Evolutionary conservation across 1,284 basidiomycete species (phyloP), one percentile per base, ranked within the genome.

Genomic region (Gomphus sp.): DNA sequence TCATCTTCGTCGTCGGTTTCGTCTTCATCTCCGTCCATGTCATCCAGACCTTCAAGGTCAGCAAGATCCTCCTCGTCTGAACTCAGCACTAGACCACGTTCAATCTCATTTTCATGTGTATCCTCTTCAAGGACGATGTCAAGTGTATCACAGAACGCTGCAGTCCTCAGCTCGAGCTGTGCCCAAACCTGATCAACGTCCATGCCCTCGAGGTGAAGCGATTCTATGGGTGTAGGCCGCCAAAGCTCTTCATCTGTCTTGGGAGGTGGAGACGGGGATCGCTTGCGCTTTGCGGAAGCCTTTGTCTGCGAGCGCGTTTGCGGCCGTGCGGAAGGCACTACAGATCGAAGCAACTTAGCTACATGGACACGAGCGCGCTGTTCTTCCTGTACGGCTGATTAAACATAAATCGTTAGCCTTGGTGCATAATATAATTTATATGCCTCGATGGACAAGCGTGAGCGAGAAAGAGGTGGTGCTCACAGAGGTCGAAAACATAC

Each of bases 121-220:
- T 71, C 71, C 2, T 62, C 64, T 2, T 63, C 63, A 1, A 88
- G 71, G 34, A 78, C 77, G 55, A 77, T 74, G 43, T 82, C 78
- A 49, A 91, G 73, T 61, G 86, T 77, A 55, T 81, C 77, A 63
- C 87, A 89, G 28, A 91, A 71, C 56, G 76, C 80, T 63, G 82
- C 80, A 31, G 84, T 74, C 52, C 89, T 77, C 52, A 96, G 74
- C 68, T 97, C 94, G 55, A 96, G 71, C 72, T 97, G 96, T 52
- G 87, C 85, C 96, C 96, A 99, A 31, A 98, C 76, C 71, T 97
- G 94, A 60, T 92, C 90, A 25, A 83, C 79, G 64, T 86, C 85
- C 82, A 97, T 87, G n/a, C 81, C 87, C n/a, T 92, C 84, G 11
- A 85, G 77, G 61, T 86, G 88, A 22, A 98, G 80, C 55, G 81